Conservation (phyloP, 768 basidiomycete genomes). For the Amanita rimosa region DNA sequence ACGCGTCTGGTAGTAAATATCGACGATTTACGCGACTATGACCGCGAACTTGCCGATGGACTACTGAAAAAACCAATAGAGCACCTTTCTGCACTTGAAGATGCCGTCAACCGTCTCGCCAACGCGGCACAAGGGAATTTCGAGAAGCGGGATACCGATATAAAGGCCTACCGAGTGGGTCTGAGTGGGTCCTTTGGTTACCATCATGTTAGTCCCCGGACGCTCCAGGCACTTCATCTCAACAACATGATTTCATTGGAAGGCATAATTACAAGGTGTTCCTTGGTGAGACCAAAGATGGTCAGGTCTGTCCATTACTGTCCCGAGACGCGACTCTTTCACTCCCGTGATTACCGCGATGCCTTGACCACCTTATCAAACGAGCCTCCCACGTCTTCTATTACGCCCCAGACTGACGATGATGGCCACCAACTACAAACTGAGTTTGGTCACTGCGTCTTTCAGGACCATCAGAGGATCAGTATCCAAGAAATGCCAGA, state of each 20-base stretch:
- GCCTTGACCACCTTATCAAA: constrained; percentile 80
- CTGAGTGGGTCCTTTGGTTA: constrained; percentile 97
- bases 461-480: constrained; percentile 94
- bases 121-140: constrained; percentile 21
- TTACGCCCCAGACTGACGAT: constrained; percentile 88
- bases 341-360: constrained; percentile 87
- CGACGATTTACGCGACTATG: constrained; percentile 90
- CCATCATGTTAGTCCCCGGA: constrained; percentile 93
- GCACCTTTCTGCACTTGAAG: constrained; percentile 83
- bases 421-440: constrained; percentile 80
- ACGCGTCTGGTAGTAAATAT: constrained; percentile 91
- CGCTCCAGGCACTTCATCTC: constrained; percentile 77
- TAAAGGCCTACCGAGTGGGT: constrained; percentile 78
- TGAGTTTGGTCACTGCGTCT: constrained; percentile 87
- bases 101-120: constrained; percentile 28
- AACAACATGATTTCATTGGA: constrained; percentile 96
- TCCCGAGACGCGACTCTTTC: constrained; percentile 74
- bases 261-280: constrained; percentile 97
- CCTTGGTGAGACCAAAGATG: constrained; percentile 97
- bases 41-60: constrained; percentile 79
- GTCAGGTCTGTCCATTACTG: constrained; percentile 94
- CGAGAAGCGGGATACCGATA: constrained; percentile 59
- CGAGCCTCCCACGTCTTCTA: constrained; percentile 72
- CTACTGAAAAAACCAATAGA: constrained; percentile 82
- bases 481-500: constrained; percentile 99